Evolutionary conservation across 768 basidiomycete genomes (phyloP).

Genomic region (Suillus subalutaceus): DNA sequence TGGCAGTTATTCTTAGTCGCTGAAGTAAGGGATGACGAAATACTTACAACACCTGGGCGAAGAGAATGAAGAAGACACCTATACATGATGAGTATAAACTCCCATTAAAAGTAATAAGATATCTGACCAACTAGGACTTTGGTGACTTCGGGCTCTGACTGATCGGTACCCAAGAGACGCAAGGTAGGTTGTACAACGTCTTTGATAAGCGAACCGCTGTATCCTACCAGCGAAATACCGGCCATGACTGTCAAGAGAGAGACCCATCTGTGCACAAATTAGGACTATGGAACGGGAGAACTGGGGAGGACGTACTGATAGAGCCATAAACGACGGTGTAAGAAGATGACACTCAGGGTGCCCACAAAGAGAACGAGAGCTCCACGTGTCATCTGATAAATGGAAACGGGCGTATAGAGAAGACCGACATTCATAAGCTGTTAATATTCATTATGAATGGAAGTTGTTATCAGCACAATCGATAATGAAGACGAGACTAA

Average conservation of each 20-base stretch:
- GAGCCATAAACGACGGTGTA: slow-evolving; percentile 80
- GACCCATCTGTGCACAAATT: slow-evolving; percentile 65
- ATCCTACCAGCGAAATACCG: slow-evolving; percentile 84
- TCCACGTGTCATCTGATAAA: slow-evolving; percentile 96
- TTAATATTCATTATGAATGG: slow-evolving; percentile 13
- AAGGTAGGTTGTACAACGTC: slow-evolving; percentile 44
- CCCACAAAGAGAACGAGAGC: slow-evolving; percentile 95
- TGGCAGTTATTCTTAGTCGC: slow-evolving; percentile 14
- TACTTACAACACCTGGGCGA: slow-evolving; percentile 92
- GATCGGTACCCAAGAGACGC: slow-evolving; percentile 22
- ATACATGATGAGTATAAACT: slow-evolving; percentile 19
- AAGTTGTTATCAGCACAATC: slow-evolving; percentile 8
- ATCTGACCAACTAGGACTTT: slow-evolving; percentile 70
- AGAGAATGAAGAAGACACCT: slow-evolving; percentile 91
- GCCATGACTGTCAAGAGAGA: slow-evolving; percentile 87
- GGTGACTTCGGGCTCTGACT: slow-evolving; percentile 59
- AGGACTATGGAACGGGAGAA: slow-evolving; percentile 7
- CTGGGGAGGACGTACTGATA: slow-evolving; percentile 67
- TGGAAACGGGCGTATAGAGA: slow-evolving; percentile 94
- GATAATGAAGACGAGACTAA: too few relatives aligned
- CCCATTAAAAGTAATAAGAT: slow-evolving; percentile 19
- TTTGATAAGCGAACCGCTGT: slow-evolving; percentile 87
- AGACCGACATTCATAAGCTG: slow-evolving; percentile 94
- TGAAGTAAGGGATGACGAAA: neutral
- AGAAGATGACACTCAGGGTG: slow-evolving; percentile 86